Base-by-base conservation (phyloP, 306 rosid genomes). In the Psophocarpus tetragonolobus region DNA sequence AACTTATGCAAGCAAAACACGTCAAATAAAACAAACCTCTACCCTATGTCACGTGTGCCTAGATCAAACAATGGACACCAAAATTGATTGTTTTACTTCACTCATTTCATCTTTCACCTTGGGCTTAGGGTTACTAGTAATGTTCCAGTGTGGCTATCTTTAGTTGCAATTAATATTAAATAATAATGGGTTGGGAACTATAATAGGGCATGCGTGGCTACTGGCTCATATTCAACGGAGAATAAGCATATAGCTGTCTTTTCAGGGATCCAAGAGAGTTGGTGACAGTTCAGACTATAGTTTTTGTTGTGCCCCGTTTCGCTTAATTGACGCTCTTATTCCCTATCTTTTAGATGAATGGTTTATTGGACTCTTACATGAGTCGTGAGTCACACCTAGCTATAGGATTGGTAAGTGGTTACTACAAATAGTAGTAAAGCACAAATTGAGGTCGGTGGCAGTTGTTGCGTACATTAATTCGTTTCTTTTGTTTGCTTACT, bases 381-480 rank as follows among this genome's bases (percentile, higher is more conserved):
- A 42, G 48, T 42, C n/a, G 13, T 11, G 48, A 54, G 51, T 29
- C n/a, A 4, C 2, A 29, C 32, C 27, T 17, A 60, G 58, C 58
- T 42, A 58, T 26, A 57, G 30, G 18, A 60, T 61, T 42, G 32
- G 21, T 8, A 47, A 64, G 42, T 24, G 56, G 65, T 64, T 50
- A 50, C 41, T 27, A 27, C 9, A 20, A n/a, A 62, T 23, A 9
- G 23, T 35, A 20, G 3, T 0, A 48, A 79, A 71, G 44, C 54
- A 17, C 10, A 64, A 42, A 53, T 30, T 12, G 3, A 38, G 51
- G 72, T 74, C 42, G 80, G 84, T 73, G 75, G 18, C 23, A 39
- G 54, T 38, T n/a, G 81, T 81, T 81, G 73, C 48, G 35, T 12
- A 13, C 33, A 81, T 75, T 47, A 58, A 48, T 75, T 62, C 18